phyloP scores from a whole-genome alignment of 2,329 filamentous ascomycete genomes.

The Calonectria pseudoreteaudii region DNA sequence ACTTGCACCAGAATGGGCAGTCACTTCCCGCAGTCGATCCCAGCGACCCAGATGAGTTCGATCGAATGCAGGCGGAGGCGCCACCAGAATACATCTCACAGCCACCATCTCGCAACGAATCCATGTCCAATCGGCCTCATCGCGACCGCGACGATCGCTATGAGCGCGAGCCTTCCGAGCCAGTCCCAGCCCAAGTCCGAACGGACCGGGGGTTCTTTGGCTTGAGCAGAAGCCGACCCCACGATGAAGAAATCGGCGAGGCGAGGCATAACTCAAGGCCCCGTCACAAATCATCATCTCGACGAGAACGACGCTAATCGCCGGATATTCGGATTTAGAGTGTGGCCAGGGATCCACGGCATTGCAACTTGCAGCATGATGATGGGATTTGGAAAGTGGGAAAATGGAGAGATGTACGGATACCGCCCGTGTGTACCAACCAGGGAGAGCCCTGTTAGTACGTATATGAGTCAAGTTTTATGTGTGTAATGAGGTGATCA shows the following conservation, averaged over 20 bases:
- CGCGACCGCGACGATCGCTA: conserved; percentile 31
- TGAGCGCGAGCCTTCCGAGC: conserved; percentile 37
- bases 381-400: background rate
- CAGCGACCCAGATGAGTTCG: conserved; percentile 64
- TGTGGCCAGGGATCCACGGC: background rate
- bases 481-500: conserved; percentile 20
- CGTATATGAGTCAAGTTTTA: conserved; percentile 37
- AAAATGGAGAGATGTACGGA: background rate
- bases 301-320: conserved; percentile 34
- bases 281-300: conserved; percentile 34
- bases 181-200: conserved; percentile 44
- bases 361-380: background rate
- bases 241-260: conserved; percentile 47
- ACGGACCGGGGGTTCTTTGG: conserved; percentile 45
- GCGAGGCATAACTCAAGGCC: conserved; percentile 28
- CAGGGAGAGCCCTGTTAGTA: conserved; percentile 29
- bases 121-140: conserved; percentile 38
- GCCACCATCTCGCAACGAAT: conserved; percentile 39
- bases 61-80: conserved; percentile 51
- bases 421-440: background rate
- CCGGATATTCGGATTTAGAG: conserved; percentile 33
- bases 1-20: conserved; percentile 59
- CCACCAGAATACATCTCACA: conserved; percentile 43
- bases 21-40: conserved; percentile 62
- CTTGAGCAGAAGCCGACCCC: conserved; percentile 42